A percentile compares a stretch with the other conserved stretches of the same genome.
Conservation (phyloP, 192 early-diverging fungal species). For the Coemansia sp. region DNA sequence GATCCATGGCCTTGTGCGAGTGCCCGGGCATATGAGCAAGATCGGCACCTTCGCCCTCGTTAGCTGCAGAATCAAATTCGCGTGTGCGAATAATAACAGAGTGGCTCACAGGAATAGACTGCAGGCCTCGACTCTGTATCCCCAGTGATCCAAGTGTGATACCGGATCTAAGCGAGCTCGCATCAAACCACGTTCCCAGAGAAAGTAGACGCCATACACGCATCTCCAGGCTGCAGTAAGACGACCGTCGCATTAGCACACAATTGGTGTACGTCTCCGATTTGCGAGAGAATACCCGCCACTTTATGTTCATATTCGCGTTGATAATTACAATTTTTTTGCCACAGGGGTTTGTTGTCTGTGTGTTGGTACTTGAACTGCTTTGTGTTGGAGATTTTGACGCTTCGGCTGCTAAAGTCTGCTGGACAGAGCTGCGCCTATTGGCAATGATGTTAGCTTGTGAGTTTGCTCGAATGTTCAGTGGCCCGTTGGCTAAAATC, state of each 20-base stretch:
- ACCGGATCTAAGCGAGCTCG: constrained; percentile 17
- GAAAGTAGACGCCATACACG: constrained; percentile 41
- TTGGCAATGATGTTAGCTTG: background rate
- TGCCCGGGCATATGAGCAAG: background rate
- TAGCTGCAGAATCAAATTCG: background rate
- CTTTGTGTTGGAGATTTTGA: background rate
- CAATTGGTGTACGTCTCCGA: constrained; percentile 33
- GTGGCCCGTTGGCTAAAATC: background rate
- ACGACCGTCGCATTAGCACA: constrained; percentile 45
- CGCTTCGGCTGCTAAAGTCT: background rate
- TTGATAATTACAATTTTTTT: background rate
- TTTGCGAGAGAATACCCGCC: constrained; percentile 34
- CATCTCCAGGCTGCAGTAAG: constrained; percentile 48
- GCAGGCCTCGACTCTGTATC: constrained; percentile 4
- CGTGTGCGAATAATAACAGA: constrained; percentile 16
- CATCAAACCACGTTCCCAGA: constrained; percentile 41
- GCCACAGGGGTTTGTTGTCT: background rate
- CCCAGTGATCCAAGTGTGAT: constrained; percentile 44
- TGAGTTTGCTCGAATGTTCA: background rate
- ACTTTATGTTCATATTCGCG: constrained; percentile 13
- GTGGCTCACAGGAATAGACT: background rate
- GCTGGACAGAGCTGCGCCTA: background rate
- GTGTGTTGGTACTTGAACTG: background rate
- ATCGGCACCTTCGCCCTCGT: background rate
- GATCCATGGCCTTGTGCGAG: background rate